Base-by-base conservation (phyloP, 1,139 yeast species). In the Sporopachydermia cereana region DNA sequence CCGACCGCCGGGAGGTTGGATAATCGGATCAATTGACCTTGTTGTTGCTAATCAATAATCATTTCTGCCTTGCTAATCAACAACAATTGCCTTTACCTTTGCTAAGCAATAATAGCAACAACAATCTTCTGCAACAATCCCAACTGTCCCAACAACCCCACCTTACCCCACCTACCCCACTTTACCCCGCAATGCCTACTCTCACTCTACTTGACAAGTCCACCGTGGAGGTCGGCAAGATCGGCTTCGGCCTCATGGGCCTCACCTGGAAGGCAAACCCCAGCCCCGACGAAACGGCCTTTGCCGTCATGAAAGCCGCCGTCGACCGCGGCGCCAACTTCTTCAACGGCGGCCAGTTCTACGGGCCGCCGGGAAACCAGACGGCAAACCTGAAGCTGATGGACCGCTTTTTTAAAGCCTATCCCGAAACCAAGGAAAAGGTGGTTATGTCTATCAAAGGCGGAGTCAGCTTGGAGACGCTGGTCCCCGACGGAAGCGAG, bases 321-420 rank as follows among this genome's bases (percentile, higher is more conserved):
- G 58, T 72, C 5, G 68, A 71, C 29, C 64, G 68, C 39, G 78
- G 77, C 29, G 72, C 72, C 47, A 74, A 72, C 25, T 71, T 81
- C 49, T 65, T 84, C 64, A 85, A 85, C 56, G 76, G 76, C 25
- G 94, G 93, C 47, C 91, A 81, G 54, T 84, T 85, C 57, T 86
- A 86, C 56, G 93, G 93, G 23, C 60, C 68, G 0, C 63, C 62
- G 3, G n/a, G n/a, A n/a, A 62, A 64, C 43, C 67, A 71, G 43
- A 65, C 62, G 45, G 62, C 65, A 52, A 78, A 78, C 53, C 62
- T 83, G 61, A 64, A 72, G 53, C 68, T 77, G 45, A 57, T 84
- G 42, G 65, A 72, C 46, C 71, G 70, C 14, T 85, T 79, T 57
- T 75, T 83, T 49, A 69, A 63, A 16, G 66, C 69, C 53, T 67